Base-by-base conservation (phyloP, 1,284 basidiomycete species). In the Meira miltonrushii region DNA sequence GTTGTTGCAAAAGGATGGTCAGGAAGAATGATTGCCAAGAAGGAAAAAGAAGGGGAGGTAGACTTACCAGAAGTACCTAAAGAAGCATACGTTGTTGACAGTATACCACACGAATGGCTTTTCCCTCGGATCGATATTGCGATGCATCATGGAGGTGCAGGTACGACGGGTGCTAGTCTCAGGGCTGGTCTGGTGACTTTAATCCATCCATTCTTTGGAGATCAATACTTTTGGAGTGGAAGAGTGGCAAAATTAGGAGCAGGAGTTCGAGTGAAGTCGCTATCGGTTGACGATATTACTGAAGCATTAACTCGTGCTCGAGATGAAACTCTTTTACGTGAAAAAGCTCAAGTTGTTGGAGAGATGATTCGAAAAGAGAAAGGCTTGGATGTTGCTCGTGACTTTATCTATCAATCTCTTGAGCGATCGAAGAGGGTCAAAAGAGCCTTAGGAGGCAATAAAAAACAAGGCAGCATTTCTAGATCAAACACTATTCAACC, bases 141-240 rank as follows among this genome's bases (percentile, higher is more conserved):
- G 10, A 61, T 64, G 59, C 61, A 88, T 79, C 86, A 88, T 70
- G 87, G 87, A 39, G 87, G 87, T 19, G 87, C 87, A 1, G 87
- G 87, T 28, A 88, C 87, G 0, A 87, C 86, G 15, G 72, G 69
- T n/a, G 72, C 72, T 10, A 69, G 67, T 38, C 52, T 74, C 19
- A 66, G 71, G 19, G 72, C 68, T 10, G 71, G 72, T 10, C 44
- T 74, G 28, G 66, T 70, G 25, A 74, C 73, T 25, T 48, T 74
- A 11, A 71, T 74, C 54, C 70, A 75, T 46, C 72, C 73, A 3
- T 75, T 75, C 68, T 75, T 75, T 57, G 73, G 73, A 21, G 72
- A 68, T 39, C 73, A 75, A 57, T 71, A 66, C 57, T 74, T 76
- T 64, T 76, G 74, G 74, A 71, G 70, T 28, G 62, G 60, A 4